These are phyloP conservation scores for Cystobasidium tubakii DNA, from an alignment of 768 basidiomycete genomes.

Conservation along the genomic window DNA sequence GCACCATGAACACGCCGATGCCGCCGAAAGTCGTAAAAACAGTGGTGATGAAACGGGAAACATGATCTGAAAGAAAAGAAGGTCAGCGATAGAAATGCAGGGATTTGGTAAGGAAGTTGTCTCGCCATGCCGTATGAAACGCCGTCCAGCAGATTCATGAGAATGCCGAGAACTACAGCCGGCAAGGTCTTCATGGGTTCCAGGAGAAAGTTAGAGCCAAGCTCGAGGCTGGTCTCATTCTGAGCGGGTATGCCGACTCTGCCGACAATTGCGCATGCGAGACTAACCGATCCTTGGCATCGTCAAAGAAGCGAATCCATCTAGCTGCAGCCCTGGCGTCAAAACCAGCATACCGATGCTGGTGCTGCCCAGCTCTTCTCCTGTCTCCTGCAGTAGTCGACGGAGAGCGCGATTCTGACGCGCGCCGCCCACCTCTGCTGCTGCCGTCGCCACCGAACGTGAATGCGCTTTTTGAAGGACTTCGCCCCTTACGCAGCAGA, in stretches of 20 bases:
- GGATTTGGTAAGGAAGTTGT: too few relatives aligned
- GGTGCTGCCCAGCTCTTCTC: too few relatives aligned
- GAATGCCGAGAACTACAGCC: constrained; percentile 71
- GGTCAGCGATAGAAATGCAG: too few relatives aligned
- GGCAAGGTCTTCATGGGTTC: constrained; percentile 56
- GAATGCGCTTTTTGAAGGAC: not conserved
- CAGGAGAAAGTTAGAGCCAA: not conserved
- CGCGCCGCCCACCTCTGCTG: too few relatives aligned
- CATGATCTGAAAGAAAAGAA: constrained; percentile 55
- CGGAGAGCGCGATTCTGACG: too few relatives aligned
- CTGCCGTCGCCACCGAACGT: too few relatives aligned
- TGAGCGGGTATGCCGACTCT: not conserved
- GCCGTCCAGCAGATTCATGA: constrained; percentile 88
- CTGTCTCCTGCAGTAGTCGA: too few relatives aligned
- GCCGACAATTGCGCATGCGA: not conserved
- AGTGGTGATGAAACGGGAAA: constrained; percentile 71
- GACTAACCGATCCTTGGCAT: not conserved
- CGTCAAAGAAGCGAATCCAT: not conserved
- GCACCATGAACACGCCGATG: constrained; percentile 87
- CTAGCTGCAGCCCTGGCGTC: not conserved
- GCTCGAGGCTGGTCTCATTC: not conserved
- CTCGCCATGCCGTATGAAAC: constrained; percentile 84
- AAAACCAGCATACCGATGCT: too few relatives aligned
- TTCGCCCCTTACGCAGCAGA: not conserved
- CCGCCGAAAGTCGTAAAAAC: constrained; percentile 75